Evolutionary conservation across 441 rosid species (phyloP).

Genomic region (Rhodomyrtus psidioides): DNA sequence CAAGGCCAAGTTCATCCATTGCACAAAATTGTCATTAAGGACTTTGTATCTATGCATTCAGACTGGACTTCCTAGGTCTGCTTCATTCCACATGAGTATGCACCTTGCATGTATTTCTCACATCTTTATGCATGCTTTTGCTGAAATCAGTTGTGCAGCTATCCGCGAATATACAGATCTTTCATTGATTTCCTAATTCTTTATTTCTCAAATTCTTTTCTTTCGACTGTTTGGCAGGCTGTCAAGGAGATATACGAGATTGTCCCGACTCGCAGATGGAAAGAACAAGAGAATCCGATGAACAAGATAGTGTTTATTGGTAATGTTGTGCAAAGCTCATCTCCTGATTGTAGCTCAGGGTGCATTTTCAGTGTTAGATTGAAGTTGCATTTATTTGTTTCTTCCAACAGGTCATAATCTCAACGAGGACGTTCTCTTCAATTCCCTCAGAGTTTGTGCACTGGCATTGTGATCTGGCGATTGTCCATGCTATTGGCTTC

Average conservation of each 20-base stretch:
- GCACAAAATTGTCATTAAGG: neutral
- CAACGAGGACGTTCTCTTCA: slow-evolving; percentile 36
- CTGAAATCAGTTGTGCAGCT: neutral
- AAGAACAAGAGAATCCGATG: slow-evolving; percentile 35
- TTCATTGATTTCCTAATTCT: neutral
- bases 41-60: neutral
- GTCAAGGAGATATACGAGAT: slow-evolving; percentile 94
- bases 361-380: neutral
- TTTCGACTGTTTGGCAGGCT: slow-evolving; percentile 41
- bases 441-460: slow-evolving; percentile 36
- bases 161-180: neutral
- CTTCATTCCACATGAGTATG: neutral
- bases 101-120: neutral
- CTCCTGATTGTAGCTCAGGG: neutral
- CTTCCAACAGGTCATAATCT: slow-evolving; percentile 44
- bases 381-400: neutral
- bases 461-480: neutral
- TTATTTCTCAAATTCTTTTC: neutral
- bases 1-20: neutral
- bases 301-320: slow-evolving; percentile 91
- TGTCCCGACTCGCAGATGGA: slow-evolving; percentile 79
- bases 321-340: slow-evolving; percentile 10
- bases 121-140: neutral
- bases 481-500: neutral
- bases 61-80: neutral